Conservation (phyloP, 1,139 yeast species). For the Yamadazyma kanchanaburiensis region DNA sequence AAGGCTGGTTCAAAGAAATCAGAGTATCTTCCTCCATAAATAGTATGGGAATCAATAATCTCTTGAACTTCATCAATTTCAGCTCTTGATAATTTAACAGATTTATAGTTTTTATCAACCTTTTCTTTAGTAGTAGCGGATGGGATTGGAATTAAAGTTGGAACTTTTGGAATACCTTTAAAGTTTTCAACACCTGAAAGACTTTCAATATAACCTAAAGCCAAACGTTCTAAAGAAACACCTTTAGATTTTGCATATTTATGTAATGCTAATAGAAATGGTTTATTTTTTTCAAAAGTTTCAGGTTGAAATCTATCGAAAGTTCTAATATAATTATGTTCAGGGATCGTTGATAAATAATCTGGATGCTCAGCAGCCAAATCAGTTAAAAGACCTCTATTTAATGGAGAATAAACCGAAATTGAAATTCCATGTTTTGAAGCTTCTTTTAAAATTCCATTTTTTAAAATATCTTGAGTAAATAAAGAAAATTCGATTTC, state of each 20-base stretch:
- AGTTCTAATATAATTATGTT: conserved; percentile 44
- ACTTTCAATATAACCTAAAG: conserved; percentile 69
- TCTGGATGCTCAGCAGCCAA: conserved; percentile 33
- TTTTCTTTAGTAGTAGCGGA: conserved; percentile 61
- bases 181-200: conserved; percentile 25
- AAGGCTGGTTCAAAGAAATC: too few relatives aligned
- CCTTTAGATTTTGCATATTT: conserved; percentile 35
- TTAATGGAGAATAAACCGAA: conserved; percentile 76
- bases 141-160: conserved; percentile 74
- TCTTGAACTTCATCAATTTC: conserved; percentile 6
- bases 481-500: conserved; percentile 74
- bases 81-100: conserved; percentile 3
- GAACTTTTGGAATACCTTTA: conserved; percentile 36
- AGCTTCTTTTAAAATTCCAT: conserved; percentile 57
- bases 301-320: conserved; percentile 54
- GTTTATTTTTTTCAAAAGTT: conserved; percentile 47
- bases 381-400: conserved; percentile 74
- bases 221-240: conserved; percentile 56
- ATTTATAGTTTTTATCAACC: conserved; percentile 55
- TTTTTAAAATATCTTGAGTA: conserved; percentile 50
- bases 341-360: conserved; percentile 3
- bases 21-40: conserved; percentile 7
- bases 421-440: conserved; percentile 50
- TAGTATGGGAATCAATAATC: conserved; percentile 1
- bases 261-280: conserved; percentile 38